These are phyloP conservation scores for Elsinoe fawcettii DNA, from an alignment of 2,329 filamentous ascomycete genomes.

Conservation along the genomic window DNA sequence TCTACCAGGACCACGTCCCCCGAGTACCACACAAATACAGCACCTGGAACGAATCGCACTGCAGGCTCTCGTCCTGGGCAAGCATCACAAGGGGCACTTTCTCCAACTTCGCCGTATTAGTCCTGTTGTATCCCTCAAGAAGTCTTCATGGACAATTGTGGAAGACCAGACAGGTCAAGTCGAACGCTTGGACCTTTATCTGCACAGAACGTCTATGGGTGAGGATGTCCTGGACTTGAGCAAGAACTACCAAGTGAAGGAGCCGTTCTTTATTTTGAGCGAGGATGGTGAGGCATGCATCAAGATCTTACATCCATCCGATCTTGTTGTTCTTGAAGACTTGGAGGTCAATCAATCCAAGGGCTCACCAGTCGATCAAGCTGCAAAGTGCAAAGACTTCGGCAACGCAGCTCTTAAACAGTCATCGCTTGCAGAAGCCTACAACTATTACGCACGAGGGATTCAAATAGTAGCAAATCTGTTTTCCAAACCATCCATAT, in stretches of 20 bases:
- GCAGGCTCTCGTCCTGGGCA: constrained; percentile 19
- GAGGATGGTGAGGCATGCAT: constrained; percentile 25
- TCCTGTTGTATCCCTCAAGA: constrained; percentile 20
- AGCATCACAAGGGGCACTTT: constrained; percentile 20
- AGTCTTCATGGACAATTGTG: constrained; percentile 26
- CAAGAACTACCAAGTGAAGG: constrained; percentile 24
- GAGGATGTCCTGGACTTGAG: constrained; percentile 29
- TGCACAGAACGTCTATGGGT: constrained; percentile 29
- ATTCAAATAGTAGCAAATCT: constrained; percentile 15
- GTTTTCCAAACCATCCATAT: background rate
- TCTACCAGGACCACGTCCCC: background rate
- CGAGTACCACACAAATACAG: constrained; percentile 12
- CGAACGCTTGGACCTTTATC: constrained; percentile 22
- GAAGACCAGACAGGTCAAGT: constrained; percentile 24
- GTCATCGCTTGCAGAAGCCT: constrained; percentile 20
- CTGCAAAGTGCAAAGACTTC: constrained; percentile 24
- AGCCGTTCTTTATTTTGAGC: constrained; percentile 27
- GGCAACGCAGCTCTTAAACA: constrained; percentile 26
- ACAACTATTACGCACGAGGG: constrained; percentile 21
- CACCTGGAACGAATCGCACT: constrained; percentile 17
- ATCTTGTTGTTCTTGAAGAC: constrained; percentile 17
- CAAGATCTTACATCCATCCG: constrained; percentile 26
- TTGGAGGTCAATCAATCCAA: background rate
- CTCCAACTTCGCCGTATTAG: constrained; percentile 21
- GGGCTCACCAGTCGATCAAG: background rate